phyloP scores from a whole-genome alignment of 2,329 filamentous ascomycete genomes.

The Aspergillus fischeri region DNA sequence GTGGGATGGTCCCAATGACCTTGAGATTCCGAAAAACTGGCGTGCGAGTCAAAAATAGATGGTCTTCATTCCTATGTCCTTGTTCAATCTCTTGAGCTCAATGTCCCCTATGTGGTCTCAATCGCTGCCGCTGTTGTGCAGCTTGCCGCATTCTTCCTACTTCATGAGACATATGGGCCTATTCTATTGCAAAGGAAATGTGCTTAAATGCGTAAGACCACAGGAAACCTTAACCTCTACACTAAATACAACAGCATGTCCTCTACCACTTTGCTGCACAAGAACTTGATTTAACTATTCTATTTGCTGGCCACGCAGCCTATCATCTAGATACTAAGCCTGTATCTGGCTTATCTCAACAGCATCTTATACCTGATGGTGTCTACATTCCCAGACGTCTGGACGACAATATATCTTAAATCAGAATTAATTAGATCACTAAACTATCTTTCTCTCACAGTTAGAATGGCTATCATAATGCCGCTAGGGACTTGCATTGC shows the following conservation, averaged over 20 bases:
- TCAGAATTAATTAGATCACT: conserved; percentile 54
- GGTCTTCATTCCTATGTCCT: conserved; percentile 50
- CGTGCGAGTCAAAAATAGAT: conserved; percentile 53
- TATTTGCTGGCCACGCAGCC: conserved; percentile 55
- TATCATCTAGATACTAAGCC: conserved; percentile 53
- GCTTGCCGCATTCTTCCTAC: conserved; percentile 55
- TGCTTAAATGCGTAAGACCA: conserved; percentile 43
- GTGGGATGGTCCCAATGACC: conserved; percentile 51
- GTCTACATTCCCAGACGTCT: conserved; percentile 58
- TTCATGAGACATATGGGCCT: conserved; percentile 62
- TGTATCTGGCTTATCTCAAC: conserved; percentile 56
- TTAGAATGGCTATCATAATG: conserved; percentile 57
- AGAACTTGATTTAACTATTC: conserved; percentile 52
- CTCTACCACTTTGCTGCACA: conserved; percentile 26
- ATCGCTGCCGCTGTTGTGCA: conserved; percentile 60
- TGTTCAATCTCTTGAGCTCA: conserved; percentile 59
- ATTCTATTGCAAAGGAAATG: conserved; percentile 56
- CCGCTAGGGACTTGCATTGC: conserved; percentile 46
- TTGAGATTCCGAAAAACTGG: conserved; percentile 52
- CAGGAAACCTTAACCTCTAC: conserved; percentile 30
- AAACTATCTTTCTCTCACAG: conserved; percentile 59
- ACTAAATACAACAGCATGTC: conserved; percentile 35
- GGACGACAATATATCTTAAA: conserved; percentile 52
- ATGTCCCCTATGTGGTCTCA: conserved; percentile 65
- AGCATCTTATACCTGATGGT: conserved; percentile 61